Evolutionary conservation across 1,284 basidiomycete genomes (phyloP), one percentile per base, ranked within the genome.

Genomic region (Pseudozyma tsukubaensis): DNA sequence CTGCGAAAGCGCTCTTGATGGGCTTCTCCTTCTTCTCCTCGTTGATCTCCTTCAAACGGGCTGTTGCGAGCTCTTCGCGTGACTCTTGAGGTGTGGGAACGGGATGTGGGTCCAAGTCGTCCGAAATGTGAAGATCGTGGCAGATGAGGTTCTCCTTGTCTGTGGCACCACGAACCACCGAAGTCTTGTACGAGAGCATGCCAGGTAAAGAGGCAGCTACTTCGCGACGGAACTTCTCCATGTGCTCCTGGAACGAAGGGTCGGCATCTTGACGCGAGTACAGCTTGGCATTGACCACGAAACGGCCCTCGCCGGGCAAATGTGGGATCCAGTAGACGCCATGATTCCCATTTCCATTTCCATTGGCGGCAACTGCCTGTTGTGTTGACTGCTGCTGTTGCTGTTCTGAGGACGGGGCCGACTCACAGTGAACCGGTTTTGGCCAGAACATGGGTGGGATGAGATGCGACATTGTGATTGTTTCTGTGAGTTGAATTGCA

Each of bases 21-120:
- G 72, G 65, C 47, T 66, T 66, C 16, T 67, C 50, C 56, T 56
- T 66, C 50, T 74, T 73, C 48, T 66, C 55, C 13, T 63, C 52
- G 21, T 70, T 61, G 4, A 74, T 56, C 47, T 74, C 67, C 18
- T 62, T 64, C 52, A 68, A 58, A 40, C 65, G 61, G 42, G 50
- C 64, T 11, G 50, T 45, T 16, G 68, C 66, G 8, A 68, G 43
- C 43, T 52, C 55, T 16, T 62, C 55, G 8, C 36, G 47, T 36
- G 55, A 42, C 40, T 75, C 57, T 34, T 58, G 51, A 21, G 37
- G 21, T 34, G 52, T 34, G 39, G 77, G 64, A 9, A 58, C 29
- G 8, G 77, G 73, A 61, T 81, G 80, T 21, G 74, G 72, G 45
- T 81, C 80, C 50, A 81, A 66, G 66, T 81, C 80, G 64, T 80